These are phyloP conservation scores for Leccinum broughii DNA, from an alignment of 768 basidiomycete species.

Conservation along the genomic window DNA sequence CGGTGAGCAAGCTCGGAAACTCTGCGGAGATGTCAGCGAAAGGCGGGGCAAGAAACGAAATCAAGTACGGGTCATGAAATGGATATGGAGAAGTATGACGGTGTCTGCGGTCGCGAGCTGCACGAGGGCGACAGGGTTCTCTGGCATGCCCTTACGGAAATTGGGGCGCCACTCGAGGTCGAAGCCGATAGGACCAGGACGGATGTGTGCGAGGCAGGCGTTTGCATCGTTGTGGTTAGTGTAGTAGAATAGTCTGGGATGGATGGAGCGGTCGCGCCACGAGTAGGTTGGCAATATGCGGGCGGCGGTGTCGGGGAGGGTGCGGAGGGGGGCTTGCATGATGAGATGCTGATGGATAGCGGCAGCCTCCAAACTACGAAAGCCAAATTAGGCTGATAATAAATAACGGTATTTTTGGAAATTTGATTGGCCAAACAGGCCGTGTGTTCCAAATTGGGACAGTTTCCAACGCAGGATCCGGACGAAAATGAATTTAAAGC, in stretches of 20 bases:
- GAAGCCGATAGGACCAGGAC: constrained; percentile 50
- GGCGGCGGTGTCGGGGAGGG: background rate
- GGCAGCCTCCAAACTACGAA: constrained; percentile 6
- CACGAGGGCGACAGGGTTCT: constrained; percentile 72
- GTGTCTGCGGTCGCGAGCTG: constrained; percentile 61
- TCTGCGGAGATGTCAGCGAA: constrained; percentile 36
- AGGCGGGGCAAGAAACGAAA: background rate
- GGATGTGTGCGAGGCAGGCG: constrained; percentile 18
- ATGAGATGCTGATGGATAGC: constrained; percentile 5
- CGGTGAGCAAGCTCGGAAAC: constrained; percentile 52
- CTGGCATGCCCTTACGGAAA: constrained; percentile 48
- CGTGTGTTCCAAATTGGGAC: constrained; percentile 13
- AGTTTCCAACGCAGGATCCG: constrained; percentile 16
- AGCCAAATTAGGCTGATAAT: constrained; percentile 18
- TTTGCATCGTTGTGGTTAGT: constrained; percentile 36
- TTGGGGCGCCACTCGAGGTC: constrained; percentile 82
- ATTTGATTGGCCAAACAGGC: constrained; percentile 26
- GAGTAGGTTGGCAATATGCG: constrained; percentile 20
- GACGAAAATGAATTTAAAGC: constrained; percentile 19
- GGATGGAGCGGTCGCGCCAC: constrained; percentile 18
- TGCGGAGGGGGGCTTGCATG: constrained; percentile 8
- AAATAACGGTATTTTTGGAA: constrained; percentile 19
- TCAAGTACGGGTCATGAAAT: constrained; percentile 49
- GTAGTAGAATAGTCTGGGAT: constrained; percentile 30
- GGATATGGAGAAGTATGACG: constrained; percentile 67